These are phyloP conservation scores for Purshia tridentata DNA, from an alignment of 306 rosid genomes.

Conservation along the genomic window DNA sequence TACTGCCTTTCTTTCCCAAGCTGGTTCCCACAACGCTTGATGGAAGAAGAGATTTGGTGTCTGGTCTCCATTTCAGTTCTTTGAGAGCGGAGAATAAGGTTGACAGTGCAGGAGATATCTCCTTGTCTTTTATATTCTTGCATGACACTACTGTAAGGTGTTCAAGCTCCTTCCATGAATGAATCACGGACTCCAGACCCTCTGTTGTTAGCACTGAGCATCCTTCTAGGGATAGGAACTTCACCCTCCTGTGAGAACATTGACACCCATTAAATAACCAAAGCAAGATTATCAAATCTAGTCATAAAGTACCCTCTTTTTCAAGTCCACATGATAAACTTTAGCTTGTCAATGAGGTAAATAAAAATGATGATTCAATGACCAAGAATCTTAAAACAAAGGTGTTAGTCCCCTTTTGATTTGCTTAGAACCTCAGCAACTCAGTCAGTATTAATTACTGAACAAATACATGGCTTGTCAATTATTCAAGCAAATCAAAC, in stretches of 20 bases:
- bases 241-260: constrained; percentile 64
- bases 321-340: neutral
- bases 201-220: constrained; percentile 79
- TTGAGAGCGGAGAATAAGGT: constrained; percentile 55
- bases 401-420: neutral
- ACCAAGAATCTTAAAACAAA: neutral
- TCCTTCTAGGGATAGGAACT: constrained; percentile 62
- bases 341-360: neutral
- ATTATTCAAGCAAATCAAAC: neutral
- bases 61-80: constrained; percentile 88
- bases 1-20: constrained; percentile 82
- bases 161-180: constrained; percentile 67
- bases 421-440: neutral
- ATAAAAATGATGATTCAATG: neutral
- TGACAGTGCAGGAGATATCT: constrained; percentile 64
- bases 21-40: constrained; percentile 48
- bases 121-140: constrained; percentile 69
- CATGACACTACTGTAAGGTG: constrained; percentile 72
- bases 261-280: constrained; percentile 1
- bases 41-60: constrained; percentile 56
- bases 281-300: neutral
- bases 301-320: no score
- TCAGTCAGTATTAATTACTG: neutral
- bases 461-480: neutral
- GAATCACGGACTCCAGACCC: constrained; percentile 66